phyloP scores from a whole-genome alignment of 192 early-diverging fungal genomes.

The Podochytrium sp. region DNA sequence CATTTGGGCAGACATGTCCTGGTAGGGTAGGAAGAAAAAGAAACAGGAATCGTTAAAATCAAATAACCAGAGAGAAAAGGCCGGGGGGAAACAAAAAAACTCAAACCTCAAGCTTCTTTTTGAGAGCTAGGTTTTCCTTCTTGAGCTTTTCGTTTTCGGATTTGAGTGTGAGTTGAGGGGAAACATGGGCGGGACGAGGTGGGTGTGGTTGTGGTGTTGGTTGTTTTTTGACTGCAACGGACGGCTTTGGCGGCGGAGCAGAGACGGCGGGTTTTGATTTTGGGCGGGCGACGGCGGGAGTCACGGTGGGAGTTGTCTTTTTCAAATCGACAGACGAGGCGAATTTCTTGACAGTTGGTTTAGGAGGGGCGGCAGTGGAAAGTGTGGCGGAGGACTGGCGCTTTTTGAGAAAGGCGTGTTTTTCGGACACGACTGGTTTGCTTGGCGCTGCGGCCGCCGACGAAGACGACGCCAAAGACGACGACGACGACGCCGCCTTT shows the following conservation, averaged over 20 bases:
- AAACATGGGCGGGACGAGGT: background rate
- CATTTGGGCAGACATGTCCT: background rate
- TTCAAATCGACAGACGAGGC: background rate
- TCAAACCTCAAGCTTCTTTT: conserved; percentile 14
- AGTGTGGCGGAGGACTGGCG: no score
- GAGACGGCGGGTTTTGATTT: background rate
- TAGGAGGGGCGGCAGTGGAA: background rate
- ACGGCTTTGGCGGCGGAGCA: background rate
- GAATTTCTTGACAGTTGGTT: background rate
- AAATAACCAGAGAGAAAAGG: background rate
- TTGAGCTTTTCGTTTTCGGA: conserved; percentile 7
- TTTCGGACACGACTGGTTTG: no score
- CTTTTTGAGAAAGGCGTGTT: no score
- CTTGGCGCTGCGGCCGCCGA: no score
- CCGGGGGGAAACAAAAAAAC: background rate
- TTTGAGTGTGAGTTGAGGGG: background rate
- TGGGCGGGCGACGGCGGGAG: background rate
- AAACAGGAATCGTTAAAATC: background rate
- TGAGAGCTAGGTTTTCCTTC: conserved; percentile 9
- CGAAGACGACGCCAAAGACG: no score
- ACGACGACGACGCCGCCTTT: no score
- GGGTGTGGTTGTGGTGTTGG: background rate
- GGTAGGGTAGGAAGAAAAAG: background rate
- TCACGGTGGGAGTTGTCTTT: background rate
- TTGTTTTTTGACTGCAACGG: background rate